Conservation (phyloP, 495 filamentous ascomycete genomes). For the Hyphodiscus hymeniophilus region DNA sequence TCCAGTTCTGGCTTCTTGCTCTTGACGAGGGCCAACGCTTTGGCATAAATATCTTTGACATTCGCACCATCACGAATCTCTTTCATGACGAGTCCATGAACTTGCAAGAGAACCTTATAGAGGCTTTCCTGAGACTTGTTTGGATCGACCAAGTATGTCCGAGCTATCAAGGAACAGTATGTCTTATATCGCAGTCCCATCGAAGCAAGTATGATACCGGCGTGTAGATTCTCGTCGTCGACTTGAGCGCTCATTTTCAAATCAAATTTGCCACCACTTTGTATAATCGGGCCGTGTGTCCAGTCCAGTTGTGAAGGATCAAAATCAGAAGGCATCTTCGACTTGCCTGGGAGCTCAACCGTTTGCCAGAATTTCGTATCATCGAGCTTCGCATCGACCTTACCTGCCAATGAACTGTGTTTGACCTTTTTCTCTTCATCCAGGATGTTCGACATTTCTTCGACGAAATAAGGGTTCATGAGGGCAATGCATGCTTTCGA, state of each 20-base stretch:
- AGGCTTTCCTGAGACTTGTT: constrained; percentile 90
- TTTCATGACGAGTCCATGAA: constrained; percentile 82
- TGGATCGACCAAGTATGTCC: constrained; percentile 94
- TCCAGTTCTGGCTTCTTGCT: constrained; percentile 90
- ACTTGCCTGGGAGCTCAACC: constrained; percentile 54
- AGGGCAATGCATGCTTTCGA: constrained; percentile 87
- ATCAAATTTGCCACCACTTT: constrained; percentile 94
- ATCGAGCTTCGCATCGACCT: constrained; percentile 83
- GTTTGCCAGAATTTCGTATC: constrained; percentile 87
- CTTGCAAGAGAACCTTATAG: constrained; percentile 81
- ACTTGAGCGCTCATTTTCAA: constrained; percentile 66
- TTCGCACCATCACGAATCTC: constrained; percentile 81
- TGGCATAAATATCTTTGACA: constrained; percentile 86
- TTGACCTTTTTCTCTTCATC: constrained; percentile 96
- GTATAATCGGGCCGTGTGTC: constrained; percentile 82
- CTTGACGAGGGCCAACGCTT: constrained; percentile 68
- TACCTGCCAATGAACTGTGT: constrained; percentile 72
- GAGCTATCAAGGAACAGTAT: constrained; percentile 81
- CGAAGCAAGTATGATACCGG: constrained; percentile 84
- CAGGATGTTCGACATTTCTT: constrained; percentile 92
- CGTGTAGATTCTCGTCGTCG: constrained; percentile 78
- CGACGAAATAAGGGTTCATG: constrained; percentile 89
- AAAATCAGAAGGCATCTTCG: constrained; percentile 77
- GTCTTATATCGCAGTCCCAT: constrained; percentile 92
- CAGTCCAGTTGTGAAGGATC: constrained; percentile 91